Evolutionary conservation across 2,329 filamentous ascomycete species (phyloP), one percentile per base, ranked within the genome.

Genomic region (Fusarium veterinarium): DNA sequence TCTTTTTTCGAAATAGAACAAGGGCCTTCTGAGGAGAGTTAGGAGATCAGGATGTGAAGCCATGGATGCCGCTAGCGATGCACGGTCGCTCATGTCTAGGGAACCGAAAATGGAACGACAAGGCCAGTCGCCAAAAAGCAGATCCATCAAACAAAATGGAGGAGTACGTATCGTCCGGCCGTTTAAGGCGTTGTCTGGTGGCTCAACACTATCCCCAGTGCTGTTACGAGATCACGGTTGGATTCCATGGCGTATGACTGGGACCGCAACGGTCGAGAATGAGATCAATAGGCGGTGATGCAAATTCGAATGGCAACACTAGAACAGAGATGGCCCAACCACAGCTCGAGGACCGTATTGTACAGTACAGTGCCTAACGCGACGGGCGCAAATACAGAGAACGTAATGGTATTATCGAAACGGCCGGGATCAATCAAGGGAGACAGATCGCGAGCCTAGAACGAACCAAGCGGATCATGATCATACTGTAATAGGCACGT

Each of bases 51-150:
- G 49, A 51, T 51, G 52, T 44, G 55, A 59, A 66, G 40, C 53
- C 56, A 31, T 37, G 59, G 49, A 67, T 53, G 46, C 55, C 72
- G 62, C 74, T 76, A 75, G 64, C 45, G 35, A 75, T 77, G 75
- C 75, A 76, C 70, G 67, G 71, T 53, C 48, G 40, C 46, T 45
- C 58, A 42, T 38, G 60, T 44, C 45, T 56, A 61, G 66, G 59
- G 53, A 67, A 60, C 66, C 60, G 49, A 41, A 58, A 66, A 65
- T 25, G 41, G 53, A 67, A 60, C 60, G 42, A 46, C 63, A 58
- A 58, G 23, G 41, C 46, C 42, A 2, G 56, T 40, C 51, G 28
- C 19, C 13, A 42, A 59, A 76, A 60, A 64, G 55, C 49, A 69
- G 64, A 75, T 46, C 64, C 57, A 71, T 49, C 49, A 62, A 42